Evolutionary conservation across 2,329 filamentous ascomycete species (phyloP).

Genomic region (Podosphaera fusca): DNA sequence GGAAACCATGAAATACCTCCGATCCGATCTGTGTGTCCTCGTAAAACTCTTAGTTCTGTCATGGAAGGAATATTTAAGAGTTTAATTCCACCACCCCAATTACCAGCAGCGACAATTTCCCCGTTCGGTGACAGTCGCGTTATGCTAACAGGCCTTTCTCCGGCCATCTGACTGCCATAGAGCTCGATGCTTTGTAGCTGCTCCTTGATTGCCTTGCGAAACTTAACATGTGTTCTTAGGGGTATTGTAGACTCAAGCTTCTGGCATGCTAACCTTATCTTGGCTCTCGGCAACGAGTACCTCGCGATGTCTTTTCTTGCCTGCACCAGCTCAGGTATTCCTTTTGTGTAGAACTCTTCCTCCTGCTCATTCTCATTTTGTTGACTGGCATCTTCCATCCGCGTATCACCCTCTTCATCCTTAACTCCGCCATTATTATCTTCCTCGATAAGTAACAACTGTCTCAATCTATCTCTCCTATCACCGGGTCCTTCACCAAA

Average conservation of each 20-base stretch:
- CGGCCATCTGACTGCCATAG: conserved; percentile 79
- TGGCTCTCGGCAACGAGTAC: conserved; percentile 66
- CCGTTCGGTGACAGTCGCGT: conserved; percentile 75
- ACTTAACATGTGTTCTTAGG: conserved; percentile 73
- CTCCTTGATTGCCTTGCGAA: conserved; percentile 74
- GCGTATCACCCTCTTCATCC: conserved; percentile 35
- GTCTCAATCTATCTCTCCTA: conserved; percentile 64
- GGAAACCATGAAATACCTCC: conserved; percentile 84
- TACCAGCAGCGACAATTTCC: conserved; percentile 65
- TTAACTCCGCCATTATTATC: conserved; percentile 35
- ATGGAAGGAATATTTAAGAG: conserved; percentile 66
- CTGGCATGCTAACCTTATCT: conserved; percentile 52
- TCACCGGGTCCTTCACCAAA: conserved; percentile 82
- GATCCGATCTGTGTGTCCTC: conserved; percentile 73
- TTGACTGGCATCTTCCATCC: conserved; percentile 28
- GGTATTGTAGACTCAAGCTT: conserved; percentile 63
- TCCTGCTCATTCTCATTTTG: conserved; percentile 47
- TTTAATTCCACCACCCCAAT: conserved; percentile 79
- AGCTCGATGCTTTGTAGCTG: conserved; percentile 64
- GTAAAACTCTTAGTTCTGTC: conserved; percentile 48
- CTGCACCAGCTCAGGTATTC: conserved; percentile 47
- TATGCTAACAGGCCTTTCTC: conserved; percentile 77
- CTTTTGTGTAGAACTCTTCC: conserved; percentile 88
- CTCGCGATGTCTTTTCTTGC: conserved; percentile 59
- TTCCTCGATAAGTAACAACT: conserved; percentile 50